Evolutionary conservation across 805 yeast genomes (phyloP).

Genomic region (Saccharomycopsis schoenii): DNA sequence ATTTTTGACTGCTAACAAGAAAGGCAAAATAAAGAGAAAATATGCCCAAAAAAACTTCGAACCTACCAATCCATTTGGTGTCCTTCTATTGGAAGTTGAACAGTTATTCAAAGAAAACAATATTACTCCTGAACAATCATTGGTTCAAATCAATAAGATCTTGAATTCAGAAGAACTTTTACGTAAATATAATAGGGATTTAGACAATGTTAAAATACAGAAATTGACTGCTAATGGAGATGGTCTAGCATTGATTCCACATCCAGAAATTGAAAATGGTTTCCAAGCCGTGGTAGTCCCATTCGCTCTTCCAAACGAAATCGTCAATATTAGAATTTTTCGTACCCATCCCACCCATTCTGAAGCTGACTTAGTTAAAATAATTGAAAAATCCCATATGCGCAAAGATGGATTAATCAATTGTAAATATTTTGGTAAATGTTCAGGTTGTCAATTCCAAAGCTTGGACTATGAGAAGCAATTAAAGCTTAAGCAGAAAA

Average conservation of each 20-base stretch:
- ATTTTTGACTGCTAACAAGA: constrained; percentile 13
- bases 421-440: constrained; percentile 81
- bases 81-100: constrained; percentile 62
- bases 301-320: constrained; percentile 81
- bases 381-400: constrained; percentile 37
- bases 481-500: constrained; percentile 57
- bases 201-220: constrained; percentile 46
- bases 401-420: constrained; percentile 51
- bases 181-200: constrained; percentile 46
- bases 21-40: constrained; percentile 36
- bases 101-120: constrained; percentile 38
- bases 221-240: constrained; percentile 74
- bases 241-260: constrained; percentile 63
- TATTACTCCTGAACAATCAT: constrained; percentile 36
- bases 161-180: constrained; percentile 45
- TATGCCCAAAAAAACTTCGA: constrained; percentile 59
- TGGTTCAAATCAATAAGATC: constrained; percentile 56
- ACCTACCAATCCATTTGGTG: constrained; percentile 73
- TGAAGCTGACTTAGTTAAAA: constrained; percentile 61
- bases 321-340: constrained; percentile 57
- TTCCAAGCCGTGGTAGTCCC: constrained; percentile 72
- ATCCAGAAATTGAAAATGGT: constrained; percentile 36
- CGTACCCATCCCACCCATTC: constrained; percentile 68
- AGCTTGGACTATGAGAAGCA: constrained; percentile 65
- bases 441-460: constrained; percentile 95